These are phyloP conservation scores for Aristolochia fimbriata DNA, from an alignment of 164 flowering plant genomes.

Conservation along the genomic window DNA sequence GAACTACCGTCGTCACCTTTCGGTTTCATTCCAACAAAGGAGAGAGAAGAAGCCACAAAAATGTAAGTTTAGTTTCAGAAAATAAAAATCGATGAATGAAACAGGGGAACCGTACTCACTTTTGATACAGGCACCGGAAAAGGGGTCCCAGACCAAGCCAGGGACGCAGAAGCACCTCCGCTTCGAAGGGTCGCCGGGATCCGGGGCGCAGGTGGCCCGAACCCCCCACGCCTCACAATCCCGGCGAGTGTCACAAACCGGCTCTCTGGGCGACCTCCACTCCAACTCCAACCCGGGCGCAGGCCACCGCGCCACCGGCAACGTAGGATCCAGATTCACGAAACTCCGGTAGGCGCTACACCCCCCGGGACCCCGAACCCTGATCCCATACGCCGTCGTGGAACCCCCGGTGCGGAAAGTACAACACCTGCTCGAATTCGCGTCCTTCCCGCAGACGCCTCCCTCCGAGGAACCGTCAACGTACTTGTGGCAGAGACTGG, in stretches of 20 bases:
- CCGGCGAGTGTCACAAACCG: slow-evolving; percentile 24
- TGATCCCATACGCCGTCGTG: slow-evolving; percentile 26
- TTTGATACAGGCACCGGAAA: slow-evolving; percentile 26
- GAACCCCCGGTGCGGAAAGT: slow-evolving; percentile 44
- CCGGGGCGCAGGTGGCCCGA: slow-evolving; percentile 34
- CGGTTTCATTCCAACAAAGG: not conserved
- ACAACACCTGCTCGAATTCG: slow-evolving; percentile 27
- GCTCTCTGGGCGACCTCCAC: slow-evolving; percentile 43
- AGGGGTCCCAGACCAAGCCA: slow-evolving; percentile 36
- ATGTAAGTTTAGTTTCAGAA: slow-evolving; percentile 15
- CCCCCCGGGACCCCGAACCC: slow-evolving; percentile 19
- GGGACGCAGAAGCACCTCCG: slow-evolving; percentile 39
- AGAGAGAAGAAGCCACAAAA: not conserved
- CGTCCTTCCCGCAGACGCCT: slow-evolving; percentile 13
- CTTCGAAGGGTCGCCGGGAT: slow-evolving; percentile 10
- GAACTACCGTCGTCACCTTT: slow-evolving; percentile 1
- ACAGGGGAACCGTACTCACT: slow-evolving; percentile 22
- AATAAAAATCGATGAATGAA: slow-evolving; percentile 27
- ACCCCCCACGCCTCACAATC: slow-evolving; percentile 24
- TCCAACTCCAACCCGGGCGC: slow-evolving; percentile 39
- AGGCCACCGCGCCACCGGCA: slow-evolving; percentile 37
- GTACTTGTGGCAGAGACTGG: slow-evolving; percentile 29
- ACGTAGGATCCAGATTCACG: slow-evolving; percentile 25
- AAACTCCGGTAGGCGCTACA: slow-evolving; percentile 47
- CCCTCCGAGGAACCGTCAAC: slow-evolving; percentile 1